Base-by-base conservation (phyloP, 2,329 filamentous ascomycete genomes). In the Curvularia sp. region DNA sequence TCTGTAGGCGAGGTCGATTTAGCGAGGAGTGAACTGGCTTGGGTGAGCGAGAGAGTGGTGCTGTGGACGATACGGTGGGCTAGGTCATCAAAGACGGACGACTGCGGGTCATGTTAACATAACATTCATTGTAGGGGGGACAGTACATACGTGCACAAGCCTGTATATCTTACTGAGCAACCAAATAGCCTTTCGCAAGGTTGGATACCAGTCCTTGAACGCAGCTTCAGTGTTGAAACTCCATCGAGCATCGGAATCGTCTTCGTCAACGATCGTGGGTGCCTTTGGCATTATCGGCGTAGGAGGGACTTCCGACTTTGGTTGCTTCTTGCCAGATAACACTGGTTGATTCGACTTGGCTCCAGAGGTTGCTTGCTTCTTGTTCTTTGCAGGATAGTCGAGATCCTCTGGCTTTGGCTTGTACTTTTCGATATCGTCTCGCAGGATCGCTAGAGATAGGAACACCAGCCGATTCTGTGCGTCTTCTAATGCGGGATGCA, bases 21-120 rank as follows among this genome's bases (percentile, higher is more conserved):
- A 55, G 87, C 85, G 66, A 96, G 89, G 59, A 86, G 86, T 5
- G 84, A 80, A 65, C 93, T 90, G 27, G 92, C 94, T 49, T 88
- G 85, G 63, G 93, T 86, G 18, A 99, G 85, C 3, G 93, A 93
- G 50, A 89, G 80, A 0, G 93, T 97, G 1, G 93, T 95, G 77
- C 96, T 92, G 70, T 94, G 90, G 25, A 99, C 92, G 64, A 98
- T 95, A 69, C 88, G 87, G 72, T 91, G 89, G 5, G 89, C 88
- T 3, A 91, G 81, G 66, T 91, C 88, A 65, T 90, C 87, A 68
- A 90, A 90, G 39, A 90, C 86, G 21, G 84, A 86, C 55, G 87
- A 87, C 84, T 87, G 53, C 19, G 55, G 8, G 6, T 15, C 39
- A 42, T 51, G 43, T 57, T 25, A 60, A 47, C n/a, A 27, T 21